Base-by-base conservation (phyloP, 2,329 filamentous ascomycete genomes). In the Aspergillus pseudonomiae region DNA sequence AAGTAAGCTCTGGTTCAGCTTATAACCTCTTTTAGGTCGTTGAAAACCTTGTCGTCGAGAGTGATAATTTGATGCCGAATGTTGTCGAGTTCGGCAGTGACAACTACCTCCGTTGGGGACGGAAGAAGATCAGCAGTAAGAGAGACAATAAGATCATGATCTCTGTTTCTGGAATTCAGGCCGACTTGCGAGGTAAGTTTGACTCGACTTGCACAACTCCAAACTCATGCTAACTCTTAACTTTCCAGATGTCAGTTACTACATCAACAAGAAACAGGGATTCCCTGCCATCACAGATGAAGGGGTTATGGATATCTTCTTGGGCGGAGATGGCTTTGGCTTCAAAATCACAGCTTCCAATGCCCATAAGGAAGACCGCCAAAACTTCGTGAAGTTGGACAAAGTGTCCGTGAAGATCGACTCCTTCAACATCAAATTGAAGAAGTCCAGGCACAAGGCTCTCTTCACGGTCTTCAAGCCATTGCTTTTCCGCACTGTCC, bases 51-150 rank as follows among this genome's bases (percentile, higher is more conserved):
- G 91, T 97, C 53, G 86, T 99, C 59, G 95, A 99, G 82, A 94
- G 92, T 68, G 94, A 98, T 83, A 99, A 99, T 81, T 89, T 99
- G 71, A 93, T 94, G 81, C 95, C 95, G 67, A 99, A 99, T 72
- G 85, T 94, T 6, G 79, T 96, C 45, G 94, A 99, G 78, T 85
- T 98, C 65, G 87, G 89, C 63, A 95, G 89, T 75, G 94, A 98
- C 81, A 95, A 98, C 83, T 96, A 95, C 83, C 93, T 94, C 87
- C 89, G 92, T 70, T 97, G 91, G 89, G 95, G 94, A 43, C 93
- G 95, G 75, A 97, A 96, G 88, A 90, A 89, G 77, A 85, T 93
- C 71, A 83, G 86, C 72, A 96, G 86, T 84, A 92, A 90, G 83
- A 90, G 88, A 78, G 90, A 92, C 79, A 94, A 97, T 80, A 90